Evolutionary conservation across 257 asterid genomes (phyloP).

Genomic region (Verbena officinalis): DNA sequence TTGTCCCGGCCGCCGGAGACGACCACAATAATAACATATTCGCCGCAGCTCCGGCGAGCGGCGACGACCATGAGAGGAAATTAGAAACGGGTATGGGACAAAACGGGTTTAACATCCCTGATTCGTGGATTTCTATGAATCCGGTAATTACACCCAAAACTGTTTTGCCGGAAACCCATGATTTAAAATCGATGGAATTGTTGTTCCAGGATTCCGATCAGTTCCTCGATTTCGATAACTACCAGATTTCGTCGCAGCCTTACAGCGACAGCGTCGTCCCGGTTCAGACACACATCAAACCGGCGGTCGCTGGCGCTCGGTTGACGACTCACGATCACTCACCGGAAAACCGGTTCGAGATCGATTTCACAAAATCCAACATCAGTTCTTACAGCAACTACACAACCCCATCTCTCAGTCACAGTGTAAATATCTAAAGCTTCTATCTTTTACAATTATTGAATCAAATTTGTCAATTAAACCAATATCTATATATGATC

Average conservation of each 20-base stretch:
- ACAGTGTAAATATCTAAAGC: slow-evolving; percentile 54
- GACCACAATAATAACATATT: not conserved
- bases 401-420: slow-evolving; percentile 60
- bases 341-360: slow-evolving; percentile 53
- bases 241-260: slow-evolving; percentile 41
- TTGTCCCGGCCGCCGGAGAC: slow-evolving; percentile 26
- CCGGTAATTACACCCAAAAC: slow-evolving; percentile 33
- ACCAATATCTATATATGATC: not conserved
- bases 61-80: slow-evolving; percentile 6
- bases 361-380: slow-evolving; percentile 68
- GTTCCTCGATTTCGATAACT: slow-evolving; percentile 62
- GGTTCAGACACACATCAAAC: slow-evolving; percentile 47
- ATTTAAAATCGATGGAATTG: slow-evolving; percentile 56
- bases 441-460: not conserved
- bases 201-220: slow-evolving; percentile 60
- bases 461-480: not conserved
- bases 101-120: slow-evolving; percentile 24
- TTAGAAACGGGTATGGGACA: no score
- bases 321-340: slow-evolving; percentile 37
- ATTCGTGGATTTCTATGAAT: slow-evolving; percentile 45
- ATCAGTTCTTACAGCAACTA: slow-evolving; percentile 55
- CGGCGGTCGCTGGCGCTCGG: slow-evolving; percentile 34
- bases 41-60: not conserved
- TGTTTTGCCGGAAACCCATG: slow-evolving; percentile 33
- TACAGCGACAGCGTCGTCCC: slow-evolving; percentile 80